Evolutionary conservation across 192 early-diverging fungal genomes (phyloP), one percentile per base, ranked within the genome.

Genomic region (Podochytrium sp.): DNA sequence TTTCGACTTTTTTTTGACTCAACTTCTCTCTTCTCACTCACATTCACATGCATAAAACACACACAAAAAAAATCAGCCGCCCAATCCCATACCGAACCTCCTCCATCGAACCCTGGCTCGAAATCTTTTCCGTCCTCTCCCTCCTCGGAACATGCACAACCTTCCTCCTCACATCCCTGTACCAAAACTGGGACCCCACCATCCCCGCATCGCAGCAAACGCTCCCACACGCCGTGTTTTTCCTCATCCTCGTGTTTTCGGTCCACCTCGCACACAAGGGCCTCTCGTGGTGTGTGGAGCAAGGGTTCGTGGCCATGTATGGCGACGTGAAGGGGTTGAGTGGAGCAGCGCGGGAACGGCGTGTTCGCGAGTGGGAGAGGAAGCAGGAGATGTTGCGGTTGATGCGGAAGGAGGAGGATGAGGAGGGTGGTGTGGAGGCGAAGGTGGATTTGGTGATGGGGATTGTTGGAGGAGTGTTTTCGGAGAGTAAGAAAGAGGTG

Each of bases 91-190:
- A 84, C n/a, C 79, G 91, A 3, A 86, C 89, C 32, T 90, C 92
- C 59, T 84, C 86, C 41, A 92, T 94, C 68, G 90, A 89, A 14
- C 92, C 94, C 25, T 95, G 94, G 94, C 47, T 90, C 30, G 23
- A 25, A 3, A 47, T 78, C 27, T 65, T 79, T 53, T 20, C 3
- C 30, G 41, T 74, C 1, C 7, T 81, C 10, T 33, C 66, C 50
- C 62, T 79, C 37, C 43, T 76, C n/a, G 76, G 76, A 25, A 67
- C 79, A 1, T 6, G 80, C 14, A 65, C 56, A 5, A 70, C 78
- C 1, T 37, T 79, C 0, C 52, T 75, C 3, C 40, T 79, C 35
- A 47, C 62, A 27, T 5, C 41, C 5, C 65, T 84, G 0, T 80
- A 80, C 69, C 40, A 47, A 20, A 76, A 76, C 16, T 83, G 78